Evolutionary conservation across 768 basidiomycete genomes (phyloP).

Genomic region (Leccinum sublutescens): DNA sequence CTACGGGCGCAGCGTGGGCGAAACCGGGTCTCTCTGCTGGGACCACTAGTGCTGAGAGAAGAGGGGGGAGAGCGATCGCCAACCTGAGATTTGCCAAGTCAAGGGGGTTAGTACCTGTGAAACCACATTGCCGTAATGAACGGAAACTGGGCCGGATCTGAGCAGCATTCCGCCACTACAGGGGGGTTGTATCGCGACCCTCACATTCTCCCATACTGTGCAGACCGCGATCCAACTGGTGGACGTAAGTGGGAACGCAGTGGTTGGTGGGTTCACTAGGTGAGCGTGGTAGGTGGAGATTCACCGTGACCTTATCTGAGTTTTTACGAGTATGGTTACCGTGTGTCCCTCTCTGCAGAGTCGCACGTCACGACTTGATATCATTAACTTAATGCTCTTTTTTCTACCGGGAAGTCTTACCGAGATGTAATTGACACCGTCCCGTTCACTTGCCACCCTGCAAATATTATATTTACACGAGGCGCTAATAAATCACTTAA

Average conservation of each 20-base stretch:
- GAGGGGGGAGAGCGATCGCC: slow-evolving; percentile 18
- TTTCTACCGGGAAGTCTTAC: slow-evolving; percentile 28
- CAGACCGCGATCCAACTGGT: background rate
- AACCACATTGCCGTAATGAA: slow-evolving; percentile 29
- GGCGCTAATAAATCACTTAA: slow-evolving; percentile 35
- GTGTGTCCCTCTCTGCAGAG: slow-evolving; percentile 11
- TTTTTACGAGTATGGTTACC: slow-evolving; percentile 18
- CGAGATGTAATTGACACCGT: slow-evolving; percentile 34
- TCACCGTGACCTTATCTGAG: slow-evolving; percentile 18
- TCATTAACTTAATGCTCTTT: slow-evolving; percentile 6
- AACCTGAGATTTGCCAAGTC: slow-evolving; percentile 22
- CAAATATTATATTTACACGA: slow-evolving; percentile 30
- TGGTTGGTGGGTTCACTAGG: background rate
- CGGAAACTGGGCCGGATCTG: slow-evolving; percentile 11
- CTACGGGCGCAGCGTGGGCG: background rate
- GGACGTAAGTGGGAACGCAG: slow-evolving; percentile 18
- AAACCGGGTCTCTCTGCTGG: background rate
- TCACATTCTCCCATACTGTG: slow-evolving; percentile 4
- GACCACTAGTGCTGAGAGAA: background rate
- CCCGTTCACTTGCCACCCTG: slow-evolving; percentile 28
- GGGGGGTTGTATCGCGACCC: slow-evolving; percentile 6
- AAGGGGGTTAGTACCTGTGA: slow-evolving; percentile 1
- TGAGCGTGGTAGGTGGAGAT: background rate
- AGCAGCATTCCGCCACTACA: slow-evolving; percentile 21
- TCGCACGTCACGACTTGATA: slow-evolving; percentile 20